Conservation (phyloP, 2,329 filamentous ascomycete genomes). For the Thielaviopsis euricoi region DNA sequence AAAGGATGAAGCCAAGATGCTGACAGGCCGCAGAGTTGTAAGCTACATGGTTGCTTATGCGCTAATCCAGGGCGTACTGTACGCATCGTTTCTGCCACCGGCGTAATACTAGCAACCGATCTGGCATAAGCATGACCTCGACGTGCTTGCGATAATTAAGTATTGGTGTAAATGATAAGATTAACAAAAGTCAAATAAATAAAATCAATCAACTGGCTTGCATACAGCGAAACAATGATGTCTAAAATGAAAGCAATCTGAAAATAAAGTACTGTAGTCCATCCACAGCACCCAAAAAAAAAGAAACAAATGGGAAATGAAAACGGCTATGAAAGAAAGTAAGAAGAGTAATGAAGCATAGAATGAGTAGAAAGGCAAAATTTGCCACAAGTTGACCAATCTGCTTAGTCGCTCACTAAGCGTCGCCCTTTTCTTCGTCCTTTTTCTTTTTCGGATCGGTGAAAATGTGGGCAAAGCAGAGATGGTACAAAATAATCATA, state of each 20-base stretch:
- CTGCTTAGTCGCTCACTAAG: background rate
- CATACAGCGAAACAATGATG: background rate
- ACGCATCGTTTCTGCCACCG: constrained; percentile 80
- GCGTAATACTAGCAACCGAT: constrained; percentile 36
- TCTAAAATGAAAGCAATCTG: background rate
- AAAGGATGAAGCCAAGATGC: constrained; percentile 13
- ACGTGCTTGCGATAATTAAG: background rate
- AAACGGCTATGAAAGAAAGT: background rate
- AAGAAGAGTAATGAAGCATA: background rate
- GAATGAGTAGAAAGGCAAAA: background rate
- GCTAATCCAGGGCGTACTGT: constrained; percentile 65
- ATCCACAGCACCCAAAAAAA: background rate
- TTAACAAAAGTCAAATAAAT: background rate
- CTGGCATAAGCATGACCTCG: background rate
- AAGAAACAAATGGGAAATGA: too few species aligned
- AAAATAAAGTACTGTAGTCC: background rate
- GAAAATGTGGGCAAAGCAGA: constrained; percentile 10
- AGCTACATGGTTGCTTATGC: constrained; percentile 68
- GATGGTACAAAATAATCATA: constrained; percentile 10
- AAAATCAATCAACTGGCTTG: background rate
- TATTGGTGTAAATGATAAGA: background rate
- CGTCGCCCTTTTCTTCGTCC: background rate
- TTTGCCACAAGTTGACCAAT: background rate
- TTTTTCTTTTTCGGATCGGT: constrained; percentile 7
- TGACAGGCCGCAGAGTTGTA: constrained; percentile 27